A percentile compares a stretch with the other conserved stretches of the same genome.
phyloP scores from a whole-genome alignment of 441 rosid genomes.

The Gossypium davidsonii region DNA sequence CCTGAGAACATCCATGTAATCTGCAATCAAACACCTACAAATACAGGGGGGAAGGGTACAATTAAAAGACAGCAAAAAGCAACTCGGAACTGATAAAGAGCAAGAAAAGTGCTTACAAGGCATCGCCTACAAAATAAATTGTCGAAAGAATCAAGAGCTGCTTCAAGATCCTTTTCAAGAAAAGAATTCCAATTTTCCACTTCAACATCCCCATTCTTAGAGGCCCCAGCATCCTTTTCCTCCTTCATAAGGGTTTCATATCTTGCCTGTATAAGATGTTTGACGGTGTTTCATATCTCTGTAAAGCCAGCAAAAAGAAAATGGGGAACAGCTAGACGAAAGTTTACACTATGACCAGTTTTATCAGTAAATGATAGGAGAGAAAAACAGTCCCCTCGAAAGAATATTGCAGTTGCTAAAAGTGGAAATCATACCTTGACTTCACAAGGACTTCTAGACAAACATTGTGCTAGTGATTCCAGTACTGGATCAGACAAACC shows the following conservation, averaged over 20 bases:
- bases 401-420: neutral
- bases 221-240: slow-evolving; percentile 32
- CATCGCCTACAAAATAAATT: slow-evolving; percentile 95
- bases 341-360: slow-evolving; percentile 56
- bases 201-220: slow-evolving; percentile 43
- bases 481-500: slow-evolving; percentile 66
- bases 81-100: slow-evolving; percentile 8
- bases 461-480: slow-evolving; percentile 58
- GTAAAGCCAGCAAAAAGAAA: slow-evolving; percentile 75
- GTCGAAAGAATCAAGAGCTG: slow-evolving; percentile 97
- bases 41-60: neutral
- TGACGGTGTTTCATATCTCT: slow-evolving; percentile 93
- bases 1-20: slow-evolving; percentile 98
- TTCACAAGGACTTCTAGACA: slow-evolving; percentile 64
- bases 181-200: slow-evolving; percentile 52
- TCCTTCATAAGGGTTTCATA: slow-evolving; percentile 61
- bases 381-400: neutral
- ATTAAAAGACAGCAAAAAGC: neutral
- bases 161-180: slow-evolving; percentile 87
- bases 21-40: slow-evolving; percentile 94
- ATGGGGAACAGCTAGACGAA: slow-evolving; percentile 90
- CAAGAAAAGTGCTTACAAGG: slow-evolving; percentile 51
- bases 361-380: slow-evolving; percentile 21
- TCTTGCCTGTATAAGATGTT: slow-evolving; percentile 99
- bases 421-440: slow-evolving; percentile 57